phyloP scores from a whole-genome alignment of 202 grass and related monocot genomes.

The Schoenoplectus triqueter region DNA sequence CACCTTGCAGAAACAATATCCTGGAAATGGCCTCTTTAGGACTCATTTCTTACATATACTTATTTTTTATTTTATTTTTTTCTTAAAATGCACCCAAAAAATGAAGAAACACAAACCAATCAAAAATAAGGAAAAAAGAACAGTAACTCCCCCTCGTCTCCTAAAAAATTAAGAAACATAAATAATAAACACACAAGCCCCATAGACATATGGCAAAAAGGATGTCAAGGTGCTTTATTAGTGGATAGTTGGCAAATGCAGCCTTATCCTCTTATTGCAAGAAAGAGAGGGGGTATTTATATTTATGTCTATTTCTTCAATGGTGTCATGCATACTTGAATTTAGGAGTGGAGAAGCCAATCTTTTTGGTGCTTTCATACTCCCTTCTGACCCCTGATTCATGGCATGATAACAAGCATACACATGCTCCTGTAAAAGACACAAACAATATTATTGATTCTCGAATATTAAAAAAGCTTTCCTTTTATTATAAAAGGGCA shows the following conservation, averaged over 20 bases:
- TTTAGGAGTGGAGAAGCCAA: constrained; percentile 26
- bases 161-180: not conserved
- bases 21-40: not conserved
- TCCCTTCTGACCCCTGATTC: constrained; percentile 45
- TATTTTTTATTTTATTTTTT: constrained; percentile 35
- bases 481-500: not conserved
- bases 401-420: constrained; percentile 71
- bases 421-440: constrained; percentile 71
- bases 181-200: constrained; percentile 43
- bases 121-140: not conserved
- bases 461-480: not conserved
- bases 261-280: constrained; percentile 54
- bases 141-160: not conserved
- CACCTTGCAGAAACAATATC: not conserved
- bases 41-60: constrained; percentile 11
- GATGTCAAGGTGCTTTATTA: constrained; percentile 46
- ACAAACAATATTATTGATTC: not conserved
- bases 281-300: constrained; percentile 40
- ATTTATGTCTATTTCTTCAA: constrained; percentile 56
- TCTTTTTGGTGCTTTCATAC: constrained; percentile 31
- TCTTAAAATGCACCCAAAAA: constrained; percentile 47
- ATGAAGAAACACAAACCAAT: constrained; percentile 40
- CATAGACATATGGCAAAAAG: constrained; percentile 58
- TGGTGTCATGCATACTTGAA: constrained; percentile 48
- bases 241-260: constrained; percentile 49